Base-by-base conservation (phyloP, 164 flowering plant genomes). In the Magnolia sinica region DNA sequence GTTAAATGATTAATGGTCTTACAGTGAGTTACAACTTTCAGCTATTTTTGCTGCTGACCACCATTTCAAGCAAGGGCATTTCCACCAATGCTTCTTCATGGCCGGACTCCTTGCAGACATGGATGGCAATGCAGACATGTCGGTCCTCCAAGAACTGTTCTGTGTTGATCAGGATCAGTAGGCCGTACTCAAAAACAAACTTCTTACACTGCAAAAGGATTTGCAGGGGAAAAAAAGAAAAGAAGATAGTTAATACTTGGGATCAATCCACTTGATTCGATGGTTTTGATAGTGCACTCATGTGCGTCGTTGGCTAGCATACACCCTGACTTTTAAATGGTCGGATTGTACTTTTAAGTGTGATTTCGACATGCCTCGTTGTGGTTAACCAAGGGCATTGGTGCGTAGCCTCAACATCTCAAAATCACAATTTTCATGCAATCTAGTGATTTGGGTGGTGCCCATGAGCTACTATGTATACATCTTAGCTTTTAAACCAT, bases 181-280 rank as follows among this genome's bases (percentile, higher is more conserved):
- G 98, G 4, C 88, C 97, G 74, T 91, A 96, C 83, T 87, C 91
- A 27, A 94, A 88, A 7, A 96, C 95, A 87, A 94, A 55, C 79
- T 64, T 88, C 87, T 96, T 94, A 77, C 98, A 96, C 99, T 96
- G 96, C 81, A n/a, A 65, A 81, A 77, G 29, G 37, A 24, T 50
- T n/a, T 70, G 66, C 2, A 18, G 18, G 55, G 52, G 29, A 16
- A 24, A 37, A 70, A n/a, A 14, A 13, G 24, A 5, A 8, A 61
- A 64, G 19, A n/a, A 66, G 18, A 10, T 66, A 9, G 31, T 22
- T 24, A 6, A 63, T 14, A n/a, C 65, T 22, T 2, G 45, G 45
- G 45, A 37, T 5, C 6, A 37, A 37, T 37, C 45, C 45, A 37
- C 45, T 0, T 37, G 45, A 37, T 37, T 37, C 45, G 6, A 37